Conservation (phyloP, 108 stramenopile species). For the Cyclotella baltica region DNA sequence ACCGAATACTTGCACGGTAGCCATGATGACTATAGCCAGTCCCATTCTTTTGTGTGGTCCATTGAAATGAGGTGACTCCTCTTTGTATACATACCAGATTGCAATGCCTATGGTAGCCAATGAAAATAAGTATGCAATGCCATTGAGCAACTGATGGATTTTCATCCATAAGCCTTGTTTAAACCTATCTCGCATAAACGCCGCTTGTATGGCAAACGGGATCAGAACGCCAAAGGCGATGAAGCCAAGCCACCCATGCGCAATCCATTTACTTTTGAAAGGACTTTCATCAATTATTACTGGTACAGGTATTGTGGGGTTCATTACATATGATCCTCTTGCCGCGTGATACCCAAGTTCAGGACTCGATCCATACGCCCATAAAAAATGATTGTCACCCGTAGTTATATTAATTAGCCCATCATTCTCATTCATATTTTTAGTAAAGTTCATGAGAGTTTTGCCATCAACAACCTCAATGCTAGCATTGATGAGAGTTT, state of each 20-base stretch:
- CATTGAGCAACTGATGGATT: conserved; percentile 38
- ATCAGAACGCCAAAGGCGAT: conserved; percentile 69
- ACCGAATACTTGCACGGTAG: conserved; percentile 43
- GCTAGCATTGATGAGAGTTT: conserved; percentile 65
- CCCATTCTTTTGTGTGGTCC: conserved; percentile 39
- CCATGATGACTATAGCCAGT: conserved; percentile 41
- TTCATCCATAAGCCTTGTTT: conserved; percentile 39
- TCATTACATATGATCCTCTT: conserved; percentile 5
- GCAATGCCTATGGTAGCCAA: conserved; percentile 37
- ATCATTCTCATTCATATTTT: conserved; percentile 58
- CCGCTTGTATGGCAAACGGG: conserved; percentile 63
- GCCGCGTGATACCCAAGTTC: conserved; percentile 22
- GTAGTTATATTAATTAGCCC: conserved; percentile 55
- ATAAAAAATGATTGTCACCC: conserved; percentile 57
- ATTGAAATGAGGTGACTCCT: conserved; percentile 20
- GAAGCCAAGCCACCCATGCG: conserved; percentile 65
- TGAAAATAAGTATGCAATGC: conserved; percentile 17
- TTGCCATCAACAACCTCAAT: conserved; percentile 41
- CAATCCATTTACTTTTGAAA: conserved; percentile 53
- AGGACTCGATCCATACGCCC: conserved; percentile 46
- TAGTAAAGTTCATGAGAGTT: conserved; percentile 68
- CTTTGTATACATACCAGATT: conserved; percentile 16
- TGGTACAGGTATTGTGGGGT: conserved; percentile 8
- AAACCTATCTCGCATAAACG: conserved; percentile 52
- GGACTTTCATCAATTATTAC: not conserved